Evolutionary conservation across 1,284 basidiomycete species (phyloP), one percentile per base, ranked within the genome.

Genomic region (Rhodotorula sp.): DNA sequence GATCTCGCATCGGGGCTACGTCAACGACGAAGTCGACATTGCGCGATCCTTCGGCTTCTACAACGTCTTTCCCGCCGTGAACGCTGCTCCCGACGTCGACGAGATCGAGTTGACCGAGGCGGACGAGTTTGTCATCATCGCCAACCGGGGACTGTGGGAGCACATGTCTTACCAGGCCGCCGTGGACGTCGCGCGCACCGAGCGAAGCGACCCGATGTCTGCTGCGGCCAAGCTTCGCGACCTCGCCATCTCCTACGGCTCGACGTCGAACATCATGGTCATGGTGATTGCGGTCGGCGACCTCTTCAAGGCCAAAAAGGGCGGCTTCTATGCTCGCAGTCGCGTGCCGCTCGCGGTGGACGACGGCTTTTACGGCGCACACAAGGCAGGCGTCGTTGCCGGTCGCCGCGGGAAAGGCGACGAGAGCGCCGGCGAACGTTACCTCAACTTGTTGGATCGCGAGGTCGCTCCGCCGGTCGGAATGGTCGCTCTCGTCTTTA

Each of bases 61-160:
- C 84, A 90, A 94, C 77, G 87, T 94, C 21, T 86, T 93, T 66
- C 95, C 95, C 0, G 88, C 95, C 49, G 87, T 99, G 81, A 97
- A 95, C 78, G 90, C 95, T 1, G 85, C 89, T 21, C 95, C 95
- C 1, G 88, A 92, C 78, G 87, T 97, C 68, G 84, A 84, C 72
- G 85, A 84, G 3, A 87, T 91, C 75, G 84, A 88, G 70, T 83
- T 99, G 48, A 86, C 88, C 1, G 91, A 94, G 74, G 86, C 88
- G 72, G 97, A 99, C 82, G 97, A 99, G 81, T 97, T 99, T 80
- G 87, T 99, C 79, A 97, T 99, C 81, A 87, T 99, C 71, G 95
- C 90, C 52, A 99, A 98, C 80, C 87, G 88, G 4, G 92, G 91
- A 0, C 82, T 99, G 50, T 99, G 97, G 97, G 91, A 95, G 78